Conservation (phyloP, 805 yeast species). For the Sugiyamaella americana region DNA sequence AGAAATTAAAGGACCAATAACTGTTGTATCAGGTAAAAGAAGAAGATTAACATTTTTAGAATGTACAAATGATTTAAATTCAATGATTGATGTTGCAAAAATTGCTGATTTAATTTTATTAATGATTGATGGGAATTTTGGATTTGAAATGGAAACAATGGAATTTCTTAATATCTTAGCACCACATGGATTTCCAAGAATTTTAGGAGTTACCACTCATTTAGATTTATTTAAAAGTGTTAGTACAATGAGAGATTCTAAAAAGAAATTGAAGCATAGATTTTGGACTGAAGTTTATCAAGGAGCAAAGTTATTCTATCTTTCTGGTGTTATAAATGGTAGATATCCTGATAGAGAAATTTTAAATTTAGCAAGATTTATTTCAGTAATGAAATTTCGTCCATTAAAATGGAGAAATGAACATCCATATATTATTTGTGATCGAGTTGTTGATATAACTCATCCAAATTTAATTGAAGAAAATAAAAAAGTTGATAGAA, state of each 20-base stretch:
- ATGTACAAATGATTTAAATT: conserved; percentile 84
- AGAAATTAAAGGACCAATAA: conserved; percentile 92
- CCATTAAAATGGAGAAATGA: conserved; percentile 99
- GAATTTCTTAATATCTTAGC: conserved; percentile 93
- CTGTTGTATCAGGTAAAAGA: conserved; percentile 92
- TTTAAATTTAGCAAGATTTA: conserved; percentile 81
- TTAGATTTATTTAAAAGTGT: conserved; percentile 88
- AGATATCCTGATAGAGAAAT: conserved; percentile 97
- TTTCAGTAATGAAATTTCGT: conserved; percentile 95
- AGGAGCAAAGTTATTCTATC: conserved; percentile 92
- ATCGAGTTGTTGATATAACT: conserved; percentile 87
- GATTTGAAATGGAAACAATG: conserved; percentile 99
- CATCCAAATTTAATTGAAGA: conserved; percentile 78
- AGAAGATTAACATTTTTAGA: conserved; percentile 90
- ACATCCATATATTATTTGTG: conserved; percentile 90
- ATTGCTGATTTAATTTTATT: conserved; percentile 87
- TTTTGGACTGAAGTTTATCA: conserved; percentile 99
- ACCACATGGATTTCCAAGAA: conserved; percentile 98
- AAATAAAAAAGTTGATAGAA: conserved; percentile 80
- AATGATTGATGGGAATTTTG: conserved; percentile 93
- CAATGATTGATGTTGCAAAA: conserved; percentile 95
- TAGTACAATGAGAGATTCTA: conserved; percentile 81
- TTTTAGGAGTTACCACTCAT: conserved; percentile 92
- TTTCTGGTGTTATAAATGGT: conserved; percentile 94
- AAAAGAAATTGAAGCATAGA: conserved; percentile 85